Conservation (phyloP, 148 eudicot species). For the Vaccinium macrocarpon region DNA sequence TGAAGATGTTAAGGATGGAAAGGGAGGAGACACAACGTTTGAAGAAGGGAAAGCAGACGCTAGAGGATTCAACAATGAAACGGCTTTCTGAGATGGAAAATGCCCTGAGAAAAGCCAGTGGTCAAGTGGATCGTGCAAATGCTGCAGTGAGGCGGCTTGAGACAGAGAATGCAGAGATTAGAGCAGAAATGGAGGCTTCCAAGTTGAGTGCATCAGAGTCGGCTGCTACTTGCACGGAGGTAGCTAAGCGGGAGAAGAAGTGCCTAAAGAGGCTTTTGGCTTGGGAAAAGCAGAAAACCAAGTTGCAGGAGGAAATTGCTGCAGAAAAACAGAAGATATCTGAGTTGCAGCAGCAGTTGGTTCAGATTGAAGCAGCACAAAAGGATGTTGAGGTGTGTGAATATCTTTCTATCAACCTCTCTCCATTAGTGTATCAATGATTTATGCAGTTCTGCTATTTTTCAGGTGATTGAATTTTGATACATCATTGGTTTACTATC, state of each 20-base stretch:
- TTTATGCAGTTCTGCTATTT: not conserved
- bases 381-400: conserved; percentile 67
- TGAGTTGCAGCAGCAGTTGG: conserved; percentile 61
- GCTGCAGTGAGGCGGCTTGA: conserved; percentile 84
- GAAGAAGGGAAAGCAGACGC: conserved; percentile 86
- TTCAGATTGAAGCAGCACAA: conserved; percentile 55
- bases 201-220: conserved; percentile 96
- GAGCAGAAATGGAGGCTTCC: conserved; percentile 98
- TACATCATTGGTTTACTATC: not conserved
- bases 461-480: not conserved
- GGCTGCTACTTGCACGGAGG: conserved; percentile 69
- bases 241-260: conserved; percentile 91
- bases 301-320: conserved; percentile 80
- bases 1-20: conserved; percentile 83
- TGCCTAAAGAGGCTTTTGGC: conserved; percentile 78
- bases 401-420: not conserved
- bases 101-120: conserved; percentile 83
- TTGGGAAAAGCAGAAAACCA: conserved; percentile 94
- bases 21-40: conserved; percentile 87
- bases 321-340: conserved; percentile 68
- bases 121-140: conserved; percentile 92
- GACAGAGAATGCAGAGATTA: conserved; percentile 91
- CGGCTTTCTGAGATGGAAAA: conserved; percentile 91
- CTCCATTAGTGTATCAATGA: conserved; percentile 6
- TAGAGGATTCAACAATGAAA: conserved; percentile 86